Conservation (phyloP, 2,329 filamentous ascomycete species). For the Trichophyton benhamiae region DNA sequence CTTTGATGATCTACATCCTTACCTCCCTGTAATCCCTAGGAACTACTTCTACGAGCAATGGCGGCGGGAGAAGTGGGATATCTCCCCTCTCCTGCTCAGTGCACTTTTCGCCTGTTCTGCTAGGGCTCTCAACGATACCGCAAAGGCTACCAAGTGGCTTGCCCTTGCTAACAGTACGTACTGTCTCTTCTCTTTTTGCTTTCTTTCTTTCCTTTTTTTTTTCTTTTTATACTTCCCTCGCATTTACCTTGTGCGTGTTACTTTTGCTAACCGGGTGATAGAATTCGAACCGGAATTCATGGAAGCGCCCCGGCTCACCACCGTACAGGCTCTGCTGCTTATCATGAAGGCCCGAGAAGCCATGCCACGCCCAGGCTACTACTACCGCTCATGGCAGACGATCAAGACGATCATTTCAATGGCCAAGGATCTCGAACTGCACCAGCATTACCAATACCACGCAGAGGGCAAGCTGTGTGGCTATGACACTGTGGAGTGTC, state of each 20-base stretch:
- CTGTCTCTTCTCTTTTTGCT: not conserved
- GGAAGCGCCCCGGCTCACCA: slow-evolving; percentile 80
- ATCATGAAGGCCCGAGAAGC: slow-evolving; percentile 83
- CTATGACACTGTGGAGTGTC: slow-evolving; percentile 59
- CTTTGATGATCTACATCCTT: slow-evolving; percentile 82
- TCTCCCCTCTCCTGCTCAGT: slow-evolving; percentile 80
- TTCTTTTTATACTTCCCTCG: too few species aligned
- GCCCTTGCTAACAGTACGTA: slow-evolving; percentile 49
- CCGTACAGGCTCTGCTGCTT: slow-evolving; percentile 77
- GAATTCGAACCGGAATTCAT: slow-evolving; percentile 88
- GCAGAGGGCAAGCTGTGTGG: slow-evolving; percentile 58
- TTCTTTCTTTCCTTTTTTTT: too few species aligned
- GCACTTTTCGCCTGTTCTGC: slow-evolving; percentile 84
- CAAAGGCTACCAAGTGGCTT: slow-evolving; percentile 80
- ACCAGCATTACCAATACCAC: slow-evolving; percentile 76
- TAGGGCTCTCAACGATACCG: slow-evolving; percentile 38
- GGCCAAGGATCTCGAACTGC: slow-evolving; percentile 78
- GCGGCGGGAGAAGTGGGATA: slow-evolving; percentile 66
- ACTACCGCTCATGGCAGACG: slow-evolving; percentile 94
- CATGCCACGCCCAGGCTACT: slow-evolving; percentile 87
- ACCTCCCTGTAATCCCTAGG: slow-evolving; percentile 79
- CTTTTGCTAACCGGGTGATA: slow-evolving; percentile 24
- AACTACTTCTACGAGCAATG: slow-evolving; percentile 77
- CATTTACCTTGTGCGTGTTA: not conserved
- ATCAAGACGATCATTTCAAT: slow-evolving; percentile 85